Evolutionary conservation across 108 stramenopile species (phyloP).

Genomic region (Conticribra guillardii): DNA sequence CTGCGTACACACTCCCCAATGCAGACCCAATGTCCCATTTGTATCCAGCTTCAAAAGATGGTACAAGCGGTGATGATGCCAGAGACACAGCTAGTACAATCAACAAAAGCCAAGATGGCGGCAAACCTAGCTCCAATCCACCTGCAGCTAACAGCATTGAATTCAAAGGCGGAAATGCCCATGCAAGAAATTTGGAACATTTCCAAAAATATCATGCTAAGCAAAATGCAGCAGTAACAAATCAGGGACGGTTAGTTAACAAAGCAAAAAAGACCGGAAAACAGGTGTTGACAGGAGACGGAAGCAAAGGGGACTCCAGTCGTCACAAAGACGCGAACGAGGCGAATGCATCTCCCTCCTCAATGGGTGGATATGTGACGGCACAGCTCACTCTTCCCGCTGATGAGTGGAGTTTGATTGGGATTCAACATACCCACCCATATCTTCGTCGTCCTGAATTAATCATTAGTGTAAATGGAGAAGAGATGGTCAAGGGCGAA

Average conservation of each 20-base stretch:
- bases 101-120: constrained; percentile 12
- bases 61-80: constrained; percentile 1
- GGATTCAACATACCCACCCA: constrained; percentile 80
- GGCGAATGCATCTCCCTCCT: not conserved
- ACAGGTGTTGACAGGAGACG: not conserved
- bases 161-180: constrained; percentile 12
- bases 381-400: constrained; percentile 65
- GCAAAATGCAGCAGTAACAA: constrained; percentile 2
- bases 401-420: constrained; percentile 75
- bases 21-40: constrained; percentile 33
- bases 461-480: constrained; percentile 78
- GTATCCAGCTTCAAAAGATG: constrained; percentile 11
- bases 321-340: no score
- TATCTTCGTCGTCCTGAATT: constrained; percentile 84
- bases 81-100: not conserved
- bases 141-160: constrained; percentile 22
- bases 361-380: constrained; percentile 41
- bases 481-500: constrained; percentile 64
- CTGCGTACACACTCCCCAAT: constrained; percentile 51
- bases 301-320: no score
- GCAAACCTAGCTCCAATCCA: constrained; percentile 23
- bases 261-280: constrained; percentile 24
- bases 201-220: constrained; percentile 23
- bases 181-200: constrained; percentile 33
- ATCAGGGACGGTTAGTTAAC: constrained; percentile 10